Base-by-base conservation (phyloP, 768 basidiomycete genomes). In the Tylopilus balloui region DNA sequence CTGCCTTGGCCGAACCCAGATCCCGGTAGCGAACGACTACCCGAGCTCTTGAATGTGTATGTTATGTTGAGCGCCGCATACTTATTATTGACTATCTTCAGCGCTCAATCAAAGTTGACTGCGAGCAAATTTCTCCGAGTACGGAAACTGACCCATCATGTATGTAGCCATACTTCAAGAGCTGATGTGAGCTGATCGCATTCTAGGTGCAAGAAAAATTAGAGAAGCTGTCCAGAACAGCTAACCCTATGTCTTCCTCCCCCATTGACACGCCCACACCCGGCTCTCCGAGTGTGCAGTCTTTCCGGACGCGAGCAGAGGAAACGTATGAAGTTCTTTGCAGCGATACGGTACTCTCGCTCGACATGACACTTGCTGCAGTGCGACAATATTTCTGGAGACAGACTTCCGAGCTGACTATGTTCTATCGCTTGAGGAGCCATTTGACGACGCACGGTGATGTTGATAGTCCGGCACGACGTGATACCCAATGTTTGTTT, bases 331-430 rank as follows among this genome's bases (percentile, higher is more conserved):
- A 98, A 69, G 81, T 98, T 37, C 65, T 96, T 23, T 96, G 93
- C 68, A 91, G 90, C 56, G 88, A 91, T 53, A 72, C 77, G n/a
- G 71, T 88, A 14, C 73, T 98, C 28, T 87, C 94, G 20, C 72
- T 87, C 23, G 82, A 84, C 55, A 92, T 95, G 83, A 94, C 89
- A 6, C 76, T 99, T 29, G 94, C 89, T 4, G 87, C 88, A 15
- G 85, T 94, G 50, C 83, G 91, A 52, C 92, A 94, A 65, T 96
- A 81, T 58, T 79, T 92, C 19, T 96, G 91, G 92, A 82, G 80
- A 58, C 84, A 86, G 56, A 69, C 78, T 15, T 73, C 73, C 6
- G 90, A 92, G 65, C 68, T 92, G 47, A 77, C 76, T 46, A 80
- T 92, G 81, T 74, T 87, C 64, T 92, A 92, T 64, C 78, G 90